A percentile compares a stretch with the other conserved stretches of the same genome.
These are phyloP conservation scores for Simplicillium sp. DNA, from an alignment of 2,329 filamentous ascomycete genomes.

Conservation along the genomic window DNA sequence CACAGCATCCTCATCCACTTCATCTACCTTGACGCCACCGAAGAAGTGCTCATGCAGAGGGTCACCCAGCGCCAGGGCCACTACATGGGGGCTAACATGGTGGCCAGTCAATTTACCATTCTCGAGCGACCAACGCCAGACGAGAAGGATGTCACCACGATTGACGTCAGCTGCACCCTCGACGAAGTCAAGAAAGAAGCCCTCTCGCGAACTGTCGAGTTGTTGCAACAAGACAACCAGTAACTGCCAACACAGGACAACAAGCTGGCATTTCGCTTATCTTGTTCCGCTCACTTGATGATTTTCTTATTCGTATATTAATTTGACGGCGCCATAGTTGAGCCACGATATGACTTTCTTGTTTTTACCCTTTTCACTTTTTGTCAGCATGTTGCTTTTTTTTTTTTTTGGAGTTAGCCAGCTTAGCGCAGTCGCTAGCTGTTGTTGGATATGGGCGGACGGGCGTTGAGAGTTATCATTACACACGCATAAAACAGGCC, in stretches of 20 bases:
- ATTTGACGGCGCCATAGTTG: not conserved
- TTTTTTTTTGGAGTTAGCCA: not conserved
- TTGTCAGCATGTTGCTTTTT: not conserved
- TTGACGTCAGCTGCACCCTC: slow-evolving; percentile 55
- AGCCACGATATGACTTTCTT: not conserved
- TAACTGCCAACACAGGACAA: slow-evolving; percentile 1
- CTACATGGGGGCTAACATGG: slow-evolving; percentile 96
- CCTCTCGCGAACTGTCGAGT: slow-evolving; percentile 44
- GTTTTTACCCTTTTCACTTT: not conserved
- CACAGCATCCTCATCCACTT: slow-evolving; percentile 77
- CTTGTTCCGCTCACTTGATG: no score
- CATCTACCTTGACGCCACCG: slow-evolving; percentile 75
- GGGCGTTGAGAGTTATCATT: no score
- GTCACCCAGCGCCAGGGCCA: slow-evolving; percentile 70
- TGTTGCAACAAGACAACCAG: slow-evolving; percentile 26
- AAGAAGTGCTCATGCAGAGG: slow-evolving; percentile 65
- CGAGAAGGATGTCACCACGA: slow-evolving; percentile 61
- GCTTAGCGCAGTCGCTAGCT: no score
- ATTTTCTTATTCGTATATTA: no score
- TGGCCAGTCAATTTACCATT: slow-evolving; percentile 79
- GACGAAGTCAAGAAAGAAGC: slow-evolving; percentile 53
- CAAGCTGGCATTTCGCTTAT: not conserved
- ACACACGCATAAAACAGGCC: no score
- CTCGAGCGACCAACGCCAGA: slow-evolving; percentile 72
- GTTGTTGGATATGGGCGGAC: no score